Conservation (phyloP, 768 basidiomycete species). For the Rhodotorula taiwanensis region DNA sequence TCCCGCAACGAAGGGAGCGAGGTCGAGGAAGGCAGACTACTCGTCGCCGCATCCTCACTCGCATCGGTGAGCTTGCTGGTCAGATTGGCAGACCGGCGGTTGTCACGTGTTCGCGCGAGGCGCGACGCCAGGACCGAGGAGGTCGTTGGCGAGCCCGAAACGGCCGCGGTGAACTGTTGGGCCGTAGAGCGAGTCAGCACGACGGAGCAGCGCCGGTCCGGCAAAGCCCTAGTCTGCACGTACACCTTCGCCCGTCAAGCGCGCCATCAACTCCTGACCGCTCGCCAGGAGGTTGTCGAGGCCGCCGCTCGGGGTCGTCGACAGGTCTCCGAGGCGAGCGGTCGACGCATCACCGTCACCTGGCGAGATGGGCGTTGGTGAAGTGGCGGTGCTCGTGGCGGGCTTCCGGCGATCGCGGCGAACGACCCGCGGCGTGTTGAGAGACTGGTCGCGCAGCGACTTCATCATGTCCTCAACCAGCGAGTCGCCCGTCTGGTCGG, state of each 20-base stretch:
- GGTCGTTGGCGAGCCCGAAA: background rate
- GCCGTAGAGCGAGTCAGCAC: too few relatives aligned
- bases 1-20: background rate
- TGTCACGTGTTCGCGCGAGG: background rate
- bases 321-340: background rate
- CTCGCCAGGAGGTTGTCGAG: slow-evolving; percentile 26
- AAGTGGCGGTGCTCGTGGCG: background rate
- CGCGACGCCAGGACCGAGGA: background rate
- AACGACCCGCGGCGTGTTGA: slow-evolving; percentile 16
- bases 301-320: background rate
- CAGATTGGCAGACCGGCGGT: background rate
- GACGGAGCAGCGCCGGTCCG: too few relatives aligned
- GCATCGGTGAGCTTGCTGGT: too few relatives aligned
- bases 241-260: slow-evolving; percentile 27
- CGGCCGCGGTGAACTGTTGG: slow-evolving; percentile 6
- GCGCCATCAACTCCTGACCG: slow-evolving; percentile 22
- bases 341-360: background rate
- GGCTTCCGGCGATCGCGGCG: slow-evolving; percentile 5
- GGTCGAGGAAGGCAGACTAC: background rate
- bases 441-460: slow-evolving; percentile 21
- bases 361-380: background rate
- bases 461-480: slow-evolving; percentile 33
- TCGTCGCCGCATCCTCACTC: too few relatives aligned
- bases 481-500: slow-evolving; percentile 10
- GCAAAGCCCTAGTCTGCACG: background rate